These are phyloP conservation scores for Tolypocladium tundrense DNA, from an alignment of 2,329 filamentous ascomycete genomes.

Conservation along the genomic window DNA sequence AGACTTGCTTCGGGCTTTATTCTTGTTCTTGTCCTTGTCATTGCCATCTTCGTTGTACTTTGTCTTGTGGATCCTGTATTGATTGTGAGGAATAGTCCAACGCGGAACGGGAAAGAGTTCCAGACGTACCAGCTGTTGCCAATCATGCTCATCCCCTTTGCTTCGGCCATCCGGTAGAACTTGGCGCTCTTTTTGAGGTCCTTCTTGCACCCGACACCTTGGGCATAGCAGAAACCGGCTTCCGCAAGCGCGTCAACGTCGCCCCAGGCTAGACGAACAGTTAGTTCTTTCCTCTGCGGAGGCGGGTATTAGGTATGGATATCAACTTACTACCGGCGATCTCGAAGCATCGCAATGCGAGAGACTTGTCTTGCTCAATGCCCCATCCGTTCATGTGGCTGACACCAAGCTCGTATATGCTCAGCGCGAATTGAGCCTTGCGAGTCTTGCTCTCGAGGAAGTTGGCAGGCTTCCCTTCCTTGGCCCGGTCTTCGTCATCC, in stretches of 20 bases:
- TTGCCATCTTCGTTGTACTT: constrained; percentile 69
- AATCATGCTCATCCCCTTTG: constrained; percentile 93
- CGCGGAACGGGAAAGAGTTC: not conserved
- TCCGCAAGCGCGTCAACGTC: constrained; percentile 91
- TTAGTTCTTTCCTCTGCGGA: not conserved
- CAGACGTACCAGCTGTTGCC: constrained; percentile 87
- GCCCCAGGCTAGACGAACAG: constrained; percentile 58
- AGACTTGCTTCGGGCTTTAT: constrained; percentile 66
- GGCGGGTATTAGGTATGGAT: not conserved
- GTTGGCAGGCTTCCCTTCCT: constrained; percentile 55
- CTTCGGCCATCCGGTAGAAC: constrained; percentile 83
- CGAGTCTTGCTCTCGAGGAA: constrained; percentile 66
- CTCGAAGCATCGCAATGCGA: constrained; percentile 89
- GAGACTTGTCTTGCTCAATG: constrained; percentile 78
- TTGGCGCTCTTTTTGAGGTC: constrained; percentile 88
- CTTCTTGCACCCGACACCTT: constrained; percentile 91
- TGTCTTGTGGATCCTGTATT: constrained; percentile 80
- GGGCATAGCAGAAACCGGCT: constrained; percentile 90
- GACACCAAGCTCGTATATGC: constrained; percentile 91
- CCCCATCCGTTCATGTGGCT: constrained; percentile 99
- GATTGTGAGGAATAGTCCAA: not conserved
- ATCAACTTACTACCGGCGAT: constrained; percentile 68
- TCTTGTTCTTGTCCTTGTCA: constrained; percentile 37
- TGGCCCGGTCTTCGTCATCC: constrained; percentile 61
- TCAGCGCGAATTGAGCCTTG: constrained; percentile 87